These are phyloP conservation scores for Fraxinus latifolia DNA, from an alignment of 305 asterid species.

Conservation along the genomic window DNA sequence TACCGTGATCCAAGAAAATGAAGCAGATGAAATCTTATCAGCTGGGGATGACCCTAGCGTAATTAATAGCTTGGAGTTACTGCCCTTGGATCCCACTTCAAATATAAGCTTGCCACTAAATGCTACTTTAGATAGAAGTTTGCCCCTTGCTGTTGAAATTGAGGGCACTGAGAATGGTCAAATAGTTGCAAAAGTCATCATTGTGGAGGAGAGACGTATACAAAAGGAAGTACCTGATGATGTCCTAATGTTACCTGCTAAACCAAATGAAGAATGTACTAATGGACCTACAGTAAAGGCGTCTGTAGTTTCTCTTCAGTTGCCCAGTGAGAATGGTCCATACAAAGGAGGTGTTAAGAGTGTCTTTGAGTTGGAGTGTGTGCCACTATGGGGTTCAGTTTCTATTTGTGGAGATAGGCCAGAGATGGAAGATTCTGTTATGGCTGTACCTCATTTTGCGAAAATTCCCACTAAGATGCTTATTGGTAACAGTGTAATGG, in stretches of 20 bases:
- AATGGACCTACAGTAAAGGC: slow-evolving; percentile 50
- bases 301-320: slow-evolving; percentile 58
- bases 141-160: slow-evolving; percentile 80
- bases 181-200: slow-evolving; percentile 71
- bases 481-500: slow-evolving; percentile 48
- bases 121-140: slow-evolving; percentile 39
- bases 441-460: slow-evolving; percentile 57
- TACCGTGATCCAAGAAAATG: slow-evolving; percentile 36
- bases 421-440: slow-evolving; percentile 82
- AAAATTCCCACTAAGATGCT: slow-evolving; percentile 76
- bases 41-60: slow-evolving; percentile 39
- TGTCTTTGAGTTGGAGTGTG: slow-evolving; percentile 72
- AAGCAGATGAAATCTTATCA: slow-evolving; percentile 49
- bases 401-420: slow-evolving; percentile 70
- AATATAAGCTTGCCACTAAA: slow-evolving; percentile 40
- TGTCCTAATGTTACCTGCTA: slow-evolving; percentile 20
- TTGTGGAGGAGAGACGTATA: slow-evolving; percentile 57
- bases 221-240: slow-evolving; percentile 39
- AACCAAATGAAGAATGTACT: slow-evolving; percentile 37
- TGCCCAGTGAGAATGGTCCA: slow-evolving; percentile 45
- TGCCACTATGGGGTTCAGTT: slow-evolving; percentile 82
- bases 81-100: slow-evolving; percentile 41
- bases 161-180: slow-evolving; percentile 65
- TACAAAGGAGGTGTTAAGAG: slow-evolving; percentile 50
- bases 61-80: slow-evolving; percentile 45